A percentile compares a stretch with the other conserved stretches of the same genome.
These are phyloP conservation scores for Ceratobasidium sp. DNA, from an alignment of 1,284 basidiomycete genomes.

Conservation along the genomic window DNA sequence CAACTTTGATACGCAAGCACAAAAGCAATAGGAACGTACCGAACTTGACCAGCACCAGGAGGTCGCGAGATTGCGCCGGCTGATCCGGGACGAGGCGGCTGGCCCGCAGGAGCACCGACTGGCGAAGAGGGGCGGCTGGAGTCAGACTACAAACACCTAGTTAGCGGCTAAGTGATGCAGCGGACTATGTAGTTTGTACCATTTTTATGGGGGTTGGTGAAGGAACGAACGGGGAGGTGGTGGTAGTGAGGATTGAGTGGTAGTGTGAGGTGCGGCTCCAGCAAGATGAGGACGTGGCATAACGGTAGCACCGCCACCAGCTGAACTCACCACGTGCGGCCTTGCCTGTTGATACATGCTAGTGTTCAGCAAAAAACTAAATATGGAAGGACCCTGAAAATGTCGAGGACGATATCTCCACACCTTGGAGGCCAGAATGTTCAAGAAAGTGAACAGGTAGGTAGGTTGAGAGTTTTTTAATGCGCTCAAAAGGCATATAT, in stretches of 20 bases:
- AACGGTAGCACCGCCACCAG: conserved; percentile 41
- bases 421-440: too few relatives aligned
- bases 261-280: conserved; percentile 31
- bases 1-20: conserved; percentile 12
- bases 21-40: conserved; percentile 57
- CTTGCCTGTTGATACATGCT: too few relatives aligned
- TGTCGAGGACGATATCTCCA: too few relatives aligned
- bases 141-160: conserved; percentile 60
- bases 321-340: conserved; percentile 8
- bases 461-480: too few relatives aligned
- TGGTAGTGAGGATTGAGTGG: conserved; percentile 26
- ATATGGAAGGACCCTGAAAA: too few relatives aligned
- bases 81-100: conserved; percentile 45
- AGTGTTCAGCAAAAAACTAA: too few relatives aligned
- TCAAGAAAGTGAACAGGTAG: too few relatives aligned
- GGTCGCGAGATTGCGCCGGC: conserved; percentile 67
- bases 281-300: conserved; percentile 44
- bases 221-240: conserved; percentile 17
- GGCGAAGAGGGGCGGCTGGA: conserved; percentile 61
- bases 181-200: conserved; percentile 11
- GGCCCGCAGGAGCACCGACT: conserved; percentile 53
- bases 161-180: background rate
- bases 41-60: conserved; percentile 74
- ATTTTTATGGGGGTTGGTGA: conserved; percentile 22
- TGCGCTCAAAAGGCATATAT: too few relatives aligned